phyloP scores from a whole-genome alignment of 306 rosid species.

The Carpinus fangiana region DNA sequence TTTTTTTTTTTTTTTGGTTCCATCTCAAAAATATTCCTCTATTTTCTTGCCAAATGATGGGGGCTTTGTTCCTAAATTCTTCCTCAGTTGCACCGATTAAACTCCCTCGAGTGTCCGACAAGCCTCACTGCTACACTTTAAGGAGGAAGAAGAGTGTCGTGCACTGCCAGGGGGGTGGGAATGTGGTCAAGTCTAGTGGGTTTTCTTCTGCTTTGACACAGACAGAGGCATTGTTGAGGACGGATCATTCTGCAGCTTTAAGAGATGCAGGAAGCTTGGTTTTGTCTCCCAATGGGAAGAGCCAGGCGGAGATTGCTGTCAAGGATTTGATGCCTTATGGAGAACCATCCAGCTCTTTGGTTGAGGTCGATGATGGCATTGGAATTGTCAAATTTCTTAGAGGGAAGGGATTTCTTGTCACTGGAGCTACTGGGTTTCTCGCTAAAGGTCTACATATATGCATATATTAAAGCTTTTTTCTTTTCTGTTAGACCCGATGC shows the following conservation, averaged over 20 bases:
- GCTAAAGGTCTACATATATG: conserved; percentile 63
- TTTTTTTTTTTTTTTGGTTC: not conserved
- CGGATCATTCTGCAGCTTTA: conserved; percentile 45
- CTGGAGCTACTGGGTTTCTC: conserved; percentile 94
- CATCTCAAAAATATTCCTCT: conserved; percentile 13
- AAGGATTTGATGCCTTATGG: conserved; percentile 68
- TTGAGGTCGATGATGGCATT: conserved; percentile 65
- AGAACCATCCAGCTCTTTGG: conserved; percentile 39
- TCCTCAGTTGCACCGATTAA: conserved; percentile 40
- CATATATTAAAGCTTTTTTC: not conserved
- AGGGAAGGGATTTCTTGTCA: conserved; percentile 76
- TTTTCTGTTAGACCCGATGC: not conserved
- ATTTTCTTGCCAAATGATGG: conserved; percentile 50
- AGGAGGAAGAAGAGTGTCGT: conserved; percentile 46
- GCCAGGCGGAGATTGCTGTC: conserved; percentile 44
- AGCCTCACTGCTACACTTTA: conserved; percentile 29
- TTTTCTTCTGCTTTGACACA: conserved; percentile 48
- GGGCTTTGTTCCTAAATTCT: conserved; percentile 51
- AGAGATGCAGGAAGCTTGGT: conserved; percentile 75
- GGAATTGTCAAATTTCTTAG: conserved; percentile 79
- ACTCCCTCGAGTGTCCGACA: conserved; percentile 31
- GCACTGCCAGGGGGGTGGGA: conserved; percentile 58
- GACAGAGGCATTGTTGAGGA: conserved; percentile 38
- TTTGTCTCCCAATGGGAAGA: conserved; percentile 50
- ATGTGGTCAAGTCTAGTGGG: conserved; percentile 48